These are phyloP conservation scores for Acanthamoeba culbertsoni DNA, from an alignment of 208 protist genomes.

Conservation along the genomic window DNA sequence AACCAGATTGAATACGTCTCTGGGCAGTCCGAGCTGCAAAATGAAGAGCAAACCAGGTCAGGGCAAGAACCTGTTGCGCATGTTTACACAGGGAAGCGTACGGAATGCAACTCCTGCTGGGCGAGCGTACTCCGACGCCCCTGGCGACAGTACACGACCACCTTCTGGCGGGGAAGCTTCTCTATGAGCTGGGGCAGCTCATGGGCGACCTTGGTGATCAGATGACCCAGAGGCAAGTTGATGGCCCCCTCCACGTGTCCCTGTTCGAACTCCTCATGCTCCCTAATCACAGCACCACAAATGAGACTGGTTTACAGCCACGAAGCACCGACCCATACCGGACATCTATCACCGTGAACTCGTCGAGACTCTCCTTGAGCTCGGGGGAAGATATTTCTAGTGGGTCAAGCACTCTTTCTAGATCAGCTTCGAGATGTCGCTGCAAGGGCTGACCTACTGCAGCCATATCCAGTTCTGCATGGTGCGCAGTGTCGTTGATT, in stretches of 20 bases:
- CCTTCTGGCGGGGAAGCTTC: not conserved
- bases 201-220: not conserved
- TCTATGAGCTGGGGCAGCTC: not conserved
- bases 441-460: not conserved
- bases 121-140: not conserved
- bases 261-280: not conserved
- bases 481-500: no score
- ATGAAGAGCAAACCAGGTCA: not conserved
- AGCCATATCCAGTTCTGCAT: not conserved
- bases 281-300: not conserved
- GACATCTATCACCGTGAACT: not conserved
- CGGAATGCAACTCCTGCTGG: not conserved
- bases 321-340: not conserved
- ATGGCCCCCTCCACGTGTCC: not conserved
- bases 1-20: not conserved
- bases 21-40: not conserved
- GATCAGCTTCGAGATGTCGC: not conserved
- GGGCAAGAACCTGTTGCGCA: not conserved
- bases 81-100: not conserved
- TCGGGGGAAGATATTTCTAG: not conserved
- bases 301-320: not conserved
- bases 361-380: not conserved
- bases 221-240: not conserved
- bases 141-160: conserved; percentile 2
- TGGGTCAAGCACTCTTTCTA: not conserved